Percentiles rank a stretch among this genome's conserved stretches.
These are phyloP conservation scores for Kwoniella mangroviensis DNA, from an alignment of 768 basidiomycete genomes.

Conservation along the genomic window DNA sequence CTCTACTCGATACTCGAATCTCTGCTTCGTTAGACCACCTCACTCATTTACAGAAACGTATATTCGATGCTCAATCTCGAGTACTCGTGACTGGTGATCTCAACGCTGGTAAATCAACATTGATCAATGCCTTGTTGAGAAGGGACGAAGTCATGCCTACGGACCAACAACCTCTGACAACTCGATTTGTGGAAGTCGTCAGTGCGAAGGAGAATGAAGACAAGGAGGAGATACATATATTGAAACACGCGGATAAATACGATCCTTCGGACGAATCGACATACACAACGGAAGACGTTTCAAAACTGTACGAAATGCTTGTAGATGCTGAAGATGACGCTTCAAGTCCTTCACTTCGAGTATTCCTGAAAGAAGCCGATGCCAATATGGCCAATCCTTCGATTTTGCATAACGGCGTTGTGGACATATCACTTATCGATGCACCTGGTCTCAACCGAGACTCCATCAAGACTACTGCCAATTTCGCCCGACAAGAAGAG, in stretches of 20 bases:
- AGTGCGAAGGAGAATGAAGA: slow-evolving; percentile 51
- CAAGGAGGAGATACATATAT: slow-evolving; percentile 50
- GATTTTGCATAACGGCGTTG: slow-evolving; percentile 89
- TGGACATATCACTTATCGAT: slow-evolving; percentile 97
- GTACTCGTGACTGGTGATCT: slow-evolving; percentile 97
- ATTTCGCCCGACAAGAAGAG: slow-evolving; percentile 94
- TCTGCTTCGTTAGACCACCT: slow-evolving; percentile 74
- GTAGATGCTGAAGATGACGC: slow-evolving; percentile 69
- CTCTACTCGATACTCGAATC: slow-evolving; percentile 85
- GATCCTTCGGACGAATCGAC: slow-evolving; percentile 74
- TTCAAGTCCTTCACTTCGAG: slow-evolving; percentile 71
- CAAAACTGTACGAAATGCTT: slow-evolving; percentile 78
- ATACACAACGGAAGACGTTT: slow-evolving; percentile 69
- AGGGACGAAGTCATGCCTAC: slow-evolving; percentile 87
- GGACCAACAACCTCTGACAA: slow-evolving; percentile 97
- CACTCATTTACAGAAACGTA: slow-evolving; percentile 79
- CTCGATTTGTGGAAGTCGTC: slow-evolving; percentile 89
- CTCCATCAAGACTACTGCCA: slow-evolving; percentile 87
- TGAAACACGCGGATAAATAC: slow-evolving; percentile 66
- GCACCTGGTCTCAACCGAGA: slow-evolving; percentile 97
- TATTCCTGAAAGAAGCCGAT: slow-evolving; percentile 84
- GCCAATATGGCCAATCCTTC: slow-evolving; percentile 69
- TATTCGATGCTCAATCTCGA: slow-evolving; percentile 89
- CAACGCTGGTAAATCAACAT: slow-evolving; percentile 97
- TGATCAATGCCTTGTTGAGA: slow-evolving; percentile 91